A percentile compares a stretch with the other conserved stretches of the same genome.
phyloP scores from a whole-genome alignment of 768 basidiomycete genomes.

The Tulasnella sp. region DNA sequence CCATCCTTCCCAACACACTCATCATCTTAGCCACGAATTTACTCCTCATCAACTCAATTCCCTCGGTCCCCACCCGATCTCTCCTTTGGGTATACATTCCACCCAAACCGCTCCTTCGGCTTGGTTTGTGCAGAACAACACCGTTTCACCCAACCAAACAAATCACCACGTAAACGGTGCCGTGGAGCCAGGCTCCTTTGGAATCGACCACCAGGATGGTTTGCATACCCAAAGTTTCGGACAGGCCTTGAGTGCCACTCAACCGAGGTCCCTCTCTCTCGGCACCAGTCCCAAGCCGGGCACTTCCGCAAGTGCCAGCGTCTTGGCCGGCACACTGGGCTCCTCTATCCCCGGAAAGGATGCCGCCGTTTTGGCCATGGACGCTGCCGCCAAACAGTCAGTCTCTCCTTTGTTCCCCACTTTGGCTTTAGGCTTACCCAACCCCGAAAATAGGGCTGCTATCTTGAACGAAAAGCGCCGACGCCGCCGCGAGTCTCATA shows the following conservation, averaged over 20 bases:
- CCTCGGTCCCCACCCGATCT: conserved; percentile 12
- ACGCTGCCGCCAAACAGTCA: conserved; percentile 32
- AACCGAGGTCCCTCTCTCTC: conserved; percentile 16
- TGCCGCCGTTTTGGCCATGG: conserved; percentile 17
- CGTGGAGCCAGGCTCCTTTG: conserved; percentile 10
- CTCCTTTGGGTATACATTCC: conserved; percentile 8
- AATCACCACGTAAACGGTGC: background rate
- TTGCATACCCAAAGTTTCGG: conserved; percentile 16
- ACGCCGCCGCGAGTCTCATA: conserved; percentile 73
- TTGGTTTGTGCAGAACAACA: conserved; percentile 12
- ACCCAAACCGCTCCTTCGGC: conserved; percentile 13
- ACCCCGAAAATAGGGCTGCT: conserved; percentile 29
- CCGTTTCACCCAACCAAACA: background rate
- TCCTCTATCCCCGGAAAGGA: conserved; percentile 22
- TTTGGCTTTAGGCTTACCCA: conserved; percentile 11
- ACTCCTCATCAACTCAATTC: conserved; percentile 6
- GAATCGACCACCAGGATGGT: background rate
- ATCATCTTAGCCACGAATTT: conserved; percentile 13
- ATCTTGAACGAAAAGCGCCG: conserved; percentile 74
- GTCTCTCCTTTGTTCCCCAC: too few relatives aligned
- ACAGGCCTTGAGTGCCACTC: conserved; percentile 3
- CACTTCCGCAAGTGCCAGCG: conserved; percentile 20
- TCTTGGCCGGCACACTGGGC: conserved; percentile 16
- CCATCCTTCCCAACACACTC: conserved; percentile 1
- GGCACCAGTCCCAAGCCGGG: conserved; percentile 29